Evolutionary conservation across 768 basidiomycete genomes (phyloP), one percentile per base, ranked within the genome.

Genomic region (Amanita rubescens): DNA sequence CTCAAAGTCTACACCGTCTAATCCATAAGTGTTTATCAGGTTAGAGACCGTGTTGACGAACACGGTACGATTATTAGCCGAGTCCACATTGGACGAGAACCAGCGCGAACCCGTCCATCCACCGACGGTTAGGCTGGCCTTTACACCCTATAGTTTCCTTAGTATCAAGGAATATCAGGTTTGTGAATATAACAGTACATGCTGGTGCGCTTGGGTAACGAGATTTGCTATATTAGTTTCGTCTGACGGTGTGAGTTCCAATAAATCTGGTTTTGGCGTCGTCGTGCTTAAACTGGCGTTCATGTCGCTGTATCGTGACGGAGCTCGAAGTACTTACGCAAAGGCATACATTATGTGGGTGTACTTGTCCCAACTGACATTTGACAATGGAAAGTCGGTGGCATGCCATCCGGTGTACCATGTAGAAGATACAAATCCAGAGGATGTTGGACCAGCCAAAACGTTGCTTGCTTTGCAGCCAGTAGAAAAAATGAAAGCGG

Each of bases 1-100:
- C 83, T 85, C 85, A 52, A 86, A 81, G 58, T 87, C 84, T 39
- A 87, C 67, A n/a, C 84, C 84, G 57, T 80, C 74, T 14, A 88
- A 69, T 0, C 73, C 59, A 59, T 84, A 81, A 22, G 68, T 61
- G 5, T 67, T 57, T 12, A 76, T 79, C 37, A 85, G 67, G 20
- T 70, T 66, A 22, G 70, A 69, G 24, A 87, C 63, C 3, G 84
- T 73, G 55, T 73, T 75, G 27, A 79, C 80, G 47, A 87, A 82
- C 2, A 75, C 70, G 3, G 76, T 79, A 37, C 84, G 77, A 63
- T 84, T 84, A 25, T 67, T 58, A 0, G 75, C 59, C 6, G 77
- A 79, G 27, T 73, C 77, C 7, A 87, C 79, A 41, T 75, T 73
- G 2, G 71, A 69, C 42, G 85, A 87, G 69, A 78, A 88, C 66